These are phyloP conservation scores for Solanum lignicaule DNA, from an alignment of 257 asterid species.

Conservation along the genomic window DNA sequence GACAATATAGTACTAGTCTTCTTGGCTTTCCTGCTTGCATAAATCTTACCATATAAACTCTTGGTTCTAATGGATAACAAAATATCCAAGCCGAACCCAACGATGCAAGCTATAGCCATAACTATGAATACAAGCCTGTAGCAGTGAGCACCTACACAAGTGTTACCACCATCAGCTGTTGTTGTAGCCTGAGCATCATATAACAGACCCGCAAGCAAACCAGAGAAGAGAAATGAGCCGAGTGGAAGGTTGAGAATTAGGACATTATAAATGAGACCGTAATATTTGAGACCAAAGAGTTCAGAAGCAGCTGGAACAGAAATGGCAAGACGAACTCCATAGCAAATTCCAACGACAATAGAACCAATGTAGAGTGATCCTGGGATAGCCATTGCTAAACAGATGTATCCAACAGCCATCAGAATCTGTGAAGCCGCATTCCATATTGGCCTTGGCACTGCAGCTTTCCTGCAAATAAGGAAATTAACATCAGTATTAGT, in stretches of 20 bases:
- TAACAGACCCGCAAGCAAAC: constrained; percentile 30
- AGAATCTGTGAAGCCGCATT: constrained; percentile 37
- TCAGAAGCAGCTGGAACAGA: constrained; percentile 39
- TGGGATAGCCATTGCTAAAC: constrained; percentile 32
- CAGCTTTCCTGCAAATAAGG: constrained; percentile 20
- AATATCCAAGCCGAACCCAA: constrained; percentile 31
- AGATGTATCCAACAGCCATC: constrained; percentile 32
- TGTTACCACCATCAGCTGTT: constrained; percentile 26
- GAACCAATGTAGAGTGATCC: constrained; percentile 42
- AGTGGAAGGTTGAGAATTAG: constrained; percentile 35
- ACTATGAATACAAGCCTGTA: constrained; percentile 35
- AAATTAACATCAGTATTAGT: background rate
- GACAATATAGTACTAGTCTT: constrained; percentile 5
- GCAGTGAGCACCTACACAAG: constrained; percentile 31
- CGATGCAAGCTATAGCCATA: constrained; percentile 29
- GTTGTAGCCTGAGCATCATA: constrained; percentile 28
- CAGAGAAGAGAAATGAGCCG: constrained; percentile 43
- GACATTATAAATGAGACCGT: constrained; percentile 32
- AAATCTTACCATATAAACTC: constrained; percentile 19
- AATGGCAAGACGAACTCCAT: constrained; percentile 34
- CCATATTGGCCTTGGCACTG: constrained; percentile 38
- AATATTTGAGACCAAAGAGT: constrained; percentile 37
- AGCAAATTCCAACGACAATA: constrained; percentile 32
- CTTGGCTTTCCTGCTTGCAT: constrained; percentile 20
- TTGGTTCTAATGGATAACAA: constrained; percentile 20